Evolutionary conservation across 805 yeast genomes (phyloP).

Genomic region (Wickerhamomyces tratensis): DNA sequence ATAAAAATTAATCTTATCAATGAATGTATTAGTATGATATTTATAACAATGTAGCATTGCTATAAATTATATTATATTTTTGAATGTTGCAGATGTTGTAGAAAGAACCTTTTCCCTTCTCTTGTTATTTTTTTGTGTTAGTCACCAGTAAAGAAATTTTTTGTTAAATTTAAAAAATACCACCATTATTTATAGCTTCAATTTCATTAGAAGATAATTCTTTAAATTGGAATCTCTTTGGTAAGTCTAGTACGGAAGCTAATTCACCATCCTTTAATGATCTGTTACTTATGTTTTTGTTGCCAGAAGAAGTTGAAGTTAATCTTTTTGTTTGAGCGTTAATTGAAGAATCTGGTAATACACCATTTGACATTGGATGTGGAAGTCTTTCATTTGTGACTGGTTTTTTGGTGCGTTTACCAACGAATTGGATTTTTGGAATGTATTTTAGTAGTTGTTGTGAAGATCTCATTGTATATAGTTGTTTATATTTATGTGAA

Average conservation of each 20-base stretch:
- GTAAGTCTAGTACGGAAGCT: constrained; percentile 34
- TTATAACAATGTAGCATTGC: no score
- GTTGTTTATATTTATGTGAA: no score
- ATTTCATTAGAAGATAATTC: constrained; percentile 59
- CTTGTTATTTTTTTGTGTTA: no score
- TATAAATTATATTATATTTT: no score
- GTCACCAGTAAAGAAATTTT: no score
- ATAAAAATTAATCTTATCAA: no score
- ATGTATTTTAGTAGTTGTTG: constrained; percentile 15
- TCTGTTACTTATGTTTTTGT: constrained; percentile 18
- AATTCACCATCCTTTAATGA: constrained; percentile 22
- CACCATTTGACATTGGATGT: constrained; percentile 34
- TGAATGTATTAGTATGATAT: no score
- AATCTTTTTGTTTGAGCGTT: constrained; percentile 6
- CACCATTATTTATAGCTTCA: constrained; percentile 74
- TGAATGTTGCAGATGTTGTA: no score
- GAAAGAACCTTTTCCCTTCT: no score
- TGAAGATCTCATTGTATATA: constrained; percentile 22
- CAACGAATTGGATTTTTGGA: constrained; percentile 81
- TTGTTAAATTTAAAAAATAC: constrained; percentile 37
- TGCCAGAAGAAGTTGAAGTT: constrained; percentile 3
- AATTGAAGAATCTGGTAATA: constrained; percentile 22
- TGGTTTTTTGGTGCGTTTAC: constrained; percentile 41
- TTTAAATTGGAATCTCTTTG: constrained; percentile 64
- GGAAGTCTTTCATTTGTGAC: constrained; percentile 24